Evolutionary conservation across 768 basidiomycete species (phyloP).

Genomic region (Sporobolomyces roseus): DNA sequence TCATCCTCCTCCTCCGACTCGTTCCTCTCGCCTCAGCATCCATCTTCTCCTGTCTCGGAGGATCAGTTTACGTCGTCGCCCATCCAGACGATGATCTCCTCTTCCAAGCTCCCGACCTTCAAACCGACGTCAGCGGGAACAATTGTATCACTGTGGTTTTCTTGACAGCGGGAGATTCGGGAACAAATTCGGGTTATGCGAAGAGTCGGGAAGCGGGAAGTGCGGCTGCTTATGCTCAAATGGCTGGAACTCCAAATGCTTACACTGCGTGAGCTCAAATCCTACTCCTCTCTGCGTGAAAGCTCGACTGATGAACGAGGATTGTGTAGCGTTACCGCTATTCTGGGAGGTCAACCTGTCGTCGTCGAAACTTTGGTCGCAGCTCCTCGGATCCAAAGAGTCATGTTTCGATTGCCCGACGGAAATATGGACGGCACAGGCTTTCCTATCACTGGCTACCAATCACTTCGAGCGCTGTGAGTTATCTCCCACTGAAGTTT

Average conservation of each 20-base stretch:
- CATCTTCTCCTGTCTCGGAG: slow-evolving; percentile 30
- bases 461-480: slow-evolving; percentile 24
- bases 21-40: not conserved
- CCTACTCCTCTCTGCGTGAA: too few relatives aligned
- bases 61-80: slow-evolving; percentile 18
- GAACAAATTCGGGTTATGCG: slow-evolving; percentile 17
- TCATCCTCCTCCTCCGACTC: not conserved
- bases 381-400: slow-evolving; percentile 25
- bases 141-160: slow-evolving; percentile 32
- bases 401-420: slow-evolving; percentile 39
- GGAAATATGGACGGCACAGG: slow-evolving; percentile 33
- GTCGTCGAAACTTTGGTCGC: slow-evolving; percentile 29
- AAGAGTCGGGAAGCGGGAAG: slow-evolving; percentile 33
- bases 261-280: slow-evolving; percentile 21
- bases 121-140: slow-evolving; percentile 5
- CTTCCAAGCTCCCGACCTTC: slow-evolving; percentile 21
- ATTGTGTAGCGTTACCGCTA: not conserved
- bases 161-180: slow-evolving; percentile 37
- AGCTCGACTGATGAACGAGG: not conserved
- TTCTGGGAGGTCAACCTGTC: slow-evolving; percentile 33
- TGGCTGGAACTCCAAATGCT: slow-evolving; percentile 34
- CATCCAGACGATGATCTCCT: slow-evolving; percentile 39
- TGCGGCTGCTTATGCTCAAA: slow-evolving; percentile 35
- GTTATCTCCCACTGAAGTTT: not conserved
- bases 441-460: slow-evolving; percentile 1